Base-by-base conservation (phyloP, 1,284 basidiomycete species). In the Vanrija sp. region DNA sequence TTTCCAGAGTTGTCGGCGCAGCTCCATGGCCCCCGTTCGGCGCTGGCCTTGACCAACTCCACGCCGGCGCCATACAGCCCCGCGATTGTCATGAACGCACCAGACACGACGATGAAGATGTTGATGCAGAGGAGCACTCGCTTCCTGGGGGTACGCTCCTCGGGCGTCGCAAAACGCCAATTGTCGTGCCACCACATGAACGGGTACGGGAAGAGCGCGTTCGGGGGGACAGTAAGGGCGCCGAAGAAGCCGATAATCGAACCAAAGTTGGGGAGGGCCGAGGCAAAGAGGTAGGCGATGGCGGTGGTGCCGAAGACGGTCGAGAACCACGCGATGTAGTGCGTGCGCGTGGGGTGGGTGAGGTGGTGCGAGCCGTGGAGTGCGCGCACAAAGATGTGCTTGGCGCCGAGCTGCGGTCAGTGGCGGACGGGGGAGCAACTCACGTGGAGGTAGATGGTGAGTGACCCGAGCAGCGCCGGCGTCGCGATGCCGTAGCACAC, bases 331-430 rank as follows among this genome's bases (percentile, higher is more conserved):
- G 77, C 71, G 12, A 69, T 57, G 82, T 83, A 84, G 39, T 84
- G 84, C 8, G 80, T 71, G 12, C 75, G 7, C 0, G 83, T 85
- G 56, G 84, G 82, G 12, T 73, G 76, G 57, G 83, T 79, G 50
- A 86, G 65, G 65, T 86, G 84, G 12, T 69, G 69, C 12, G 80
- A 78, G 55, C 78, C 76, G 14, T 82, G 78, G 63, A 85, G 82
- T 45, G 81, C 59, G 8, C 84, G 79, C 52, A 85, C 77, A 64
- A 85, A 85, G 47, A 85, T 61, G 43, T 83, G 78, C 64, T 85
- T 85, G 19, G 82, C 81, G 12, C 81, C 78, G 19, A 39, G n/a
- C 16, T 38, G 37, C 37, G 2, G 25, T 27, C 25, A 27, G 25
- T 8, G 2, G 12, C 25, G 8, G 25, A 27, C 25, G 8, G 25